Conservation (phyloP, 2,329 filamentous ascomycete genomes). For the Sporothrix pseudoabietina region DNA sequence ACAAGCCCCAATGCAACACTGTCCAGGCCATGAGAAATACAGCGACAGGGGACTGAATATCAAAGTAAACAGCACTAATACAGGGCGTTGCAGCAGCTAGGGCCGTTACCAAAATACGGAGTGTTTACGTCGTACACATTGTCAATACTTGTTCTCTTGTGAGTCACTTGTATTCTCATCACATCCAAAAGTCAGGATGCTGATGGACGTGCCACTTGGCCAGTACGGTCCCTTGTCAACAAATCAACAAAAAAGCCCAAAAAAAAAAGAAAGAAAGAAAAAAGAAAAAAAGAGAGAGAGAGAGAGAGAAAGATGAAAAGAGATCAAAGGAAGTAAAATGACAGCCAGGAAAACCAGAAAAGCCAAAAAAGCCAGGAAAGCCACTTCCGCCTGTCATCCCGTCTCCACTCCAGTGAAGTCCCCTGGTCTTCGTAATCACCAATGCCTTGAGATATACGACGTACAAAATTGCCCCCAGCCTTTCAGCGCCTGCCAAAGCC, state of each 20-base stretch:
- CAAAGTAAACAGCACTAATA: not conserved
- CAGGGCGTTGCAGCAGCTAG: not conserved
- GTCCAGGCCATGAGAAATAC: not conserved
- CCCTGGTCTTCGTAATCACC: not conserved
- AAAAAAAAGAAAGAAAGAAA: not conserved
- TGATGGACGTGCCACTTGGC: not conserved
- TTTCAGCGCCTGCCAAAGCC: not conserved
- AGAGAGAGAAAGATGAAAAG: not conserved
- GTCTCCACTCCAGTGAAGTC: not conserved
- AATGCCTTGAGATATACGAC: not conserved
- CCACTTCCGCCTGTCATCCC: not conserved
- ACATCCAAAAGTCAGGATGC: not conserved
- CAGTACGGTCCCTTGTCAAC: not conserved
- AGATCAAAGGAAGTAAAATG: not conserved
- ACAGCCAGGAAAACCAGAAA: not conserved
- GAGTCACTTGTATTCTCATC: not conserved
- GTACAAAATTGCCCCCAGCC: not conserved
- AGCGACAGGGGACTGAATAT: not conserved
- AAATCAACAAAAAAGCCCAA: not conserved
- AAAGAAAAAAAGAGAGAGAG: not conserved
- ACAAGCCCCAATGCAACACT: constrained; percentile 6
- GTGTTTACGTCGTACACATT: too few relatives aligned
- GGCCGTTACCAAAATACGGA: not conserved
- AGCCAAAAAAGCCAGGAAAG: not conserved
- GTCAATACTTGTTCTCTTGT: not conserved